Evolutionary conservation across 2,329 filamentous ascomycete genomes (phyloP).

Genomic region (Myriosclerotinia scirpicola): DNA sequence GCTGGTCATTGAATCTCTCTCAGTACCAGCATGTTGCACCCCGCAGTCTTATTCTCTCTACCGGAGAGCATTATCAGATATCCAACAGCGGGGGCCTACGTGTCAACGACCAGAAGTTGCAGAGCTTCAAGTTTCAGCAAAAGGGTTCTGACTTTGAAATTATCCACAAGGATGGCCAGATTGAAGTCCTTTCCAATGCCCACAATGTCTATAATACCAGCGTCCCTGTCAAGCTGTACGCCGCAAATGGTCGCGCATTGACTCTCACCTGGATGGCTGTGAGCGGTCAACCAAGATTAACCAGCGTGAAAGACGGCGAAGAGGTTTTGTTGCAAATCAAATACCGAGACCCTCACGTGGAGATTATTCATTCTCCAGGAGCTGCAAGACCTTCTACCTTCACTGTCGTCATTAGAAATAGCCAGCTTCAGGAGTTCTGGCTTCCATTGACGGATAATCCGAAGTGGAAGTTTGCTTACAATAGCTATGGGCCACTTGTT

Average conservation of each 20-base stretch:
- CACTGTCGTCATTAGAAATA: background rate
- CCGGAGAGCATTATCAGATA: background rate
- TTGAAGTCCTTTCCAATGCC: background rate
- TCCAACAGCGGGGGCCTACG: background rate
- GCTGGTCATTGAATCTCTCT: background rate
- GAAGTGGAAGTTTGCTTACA: constrained; percentile 2
- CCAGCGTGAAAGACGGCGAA: background rate
- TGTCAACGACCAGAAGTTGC: background rate
- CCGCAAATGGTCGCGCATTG: background rate
- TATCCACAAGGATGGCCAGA: background rate
- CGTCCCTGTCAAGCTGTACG: background rate
- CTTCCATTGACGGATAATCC: background rate
- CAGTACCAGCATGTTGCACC: background rate
- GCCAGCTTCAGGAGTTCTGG: background rate
- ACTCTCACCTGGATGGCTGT: background rate
- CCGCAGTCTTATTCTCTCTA: background rate
- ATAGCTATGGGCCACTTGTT: background rate
- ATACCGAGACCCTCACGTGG: background rate
- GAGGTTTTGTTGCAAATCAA: background rate
- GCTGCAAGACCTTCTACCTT: background rate
- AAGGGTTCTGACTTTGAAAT: background rate
- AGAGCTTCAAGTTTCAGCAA: background rate
- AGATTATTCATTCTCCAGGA: background rate
- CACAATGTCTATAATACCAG: background rate
- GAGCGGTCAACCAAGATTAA: background rate